phyloP scores from a whole-genome alignment of 208 protist species.

The Acanthamoeba rhysodes region DNA sequence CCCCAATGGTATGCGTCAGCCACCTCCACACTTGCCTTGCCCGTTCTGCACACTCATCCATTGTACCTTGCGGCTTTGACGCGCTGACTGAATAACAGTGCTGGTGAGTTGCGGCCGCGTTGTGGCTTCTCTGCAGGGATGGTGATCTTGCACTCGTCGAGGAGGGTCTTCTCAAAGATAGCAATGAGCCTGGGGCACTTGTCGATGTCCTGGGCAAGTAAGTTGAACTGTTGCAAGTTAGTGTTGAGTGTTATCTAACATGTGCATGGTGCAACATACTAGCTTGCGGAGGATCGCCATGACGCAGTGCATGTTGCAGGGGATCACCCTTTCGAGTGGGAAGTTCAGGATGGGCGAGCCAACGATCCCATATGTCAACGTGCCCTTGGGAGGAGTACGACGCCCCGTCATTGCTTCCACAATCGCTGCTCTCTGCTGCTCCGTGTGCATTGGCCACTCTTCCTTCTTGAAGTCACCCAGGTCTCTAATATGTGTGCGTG shows the following conservation, averaged over 20 bases:
- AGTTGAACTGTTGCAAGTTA: not conserved
- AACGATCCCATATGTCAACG: not conserved
- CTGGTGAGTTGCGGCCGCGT: not conserved
- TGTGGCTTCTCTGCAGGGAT: no score
- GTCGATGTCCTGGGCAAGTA: not conserved
- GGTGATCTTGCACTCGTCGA: no score
- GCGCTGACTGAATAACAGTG: not conserved
- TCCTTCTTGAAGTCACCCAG: slow-evolving; percentile 1
- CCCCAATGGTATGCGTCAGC: no score
- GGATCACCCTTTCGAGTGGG: slow-evolving; percentile 15
- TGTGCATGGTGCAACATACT: not conserved
- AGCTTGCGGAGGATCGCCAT: slow-evolving; percentile 17
- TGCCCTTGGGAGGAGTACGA: not conserved
- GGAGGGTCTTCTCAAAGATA: not conserved
- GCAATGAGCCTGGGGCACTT: not conserved
- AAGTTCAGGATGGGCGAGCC: slow-evolving; percentile 6
- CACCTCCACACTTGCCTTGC: not conserved
- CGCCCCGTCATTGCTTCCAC: not conserved
- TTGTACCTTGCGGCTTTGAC: not conserved
- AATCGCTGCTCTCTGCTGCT: slow-evolving; percentile 4
- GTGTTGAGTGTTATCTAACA: not conserved
- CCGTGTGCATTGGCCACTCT: not conserved
- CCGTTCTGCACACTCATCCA: not conserved
- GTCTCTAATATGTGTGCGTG: not conserved
- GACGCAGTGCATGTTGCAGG: slow-evolving; percentile 44